Evolutionary conservation across 768 basidiomycete genomes (phyloP).

Genomic region (Tubosaeta sp.): DNA sequence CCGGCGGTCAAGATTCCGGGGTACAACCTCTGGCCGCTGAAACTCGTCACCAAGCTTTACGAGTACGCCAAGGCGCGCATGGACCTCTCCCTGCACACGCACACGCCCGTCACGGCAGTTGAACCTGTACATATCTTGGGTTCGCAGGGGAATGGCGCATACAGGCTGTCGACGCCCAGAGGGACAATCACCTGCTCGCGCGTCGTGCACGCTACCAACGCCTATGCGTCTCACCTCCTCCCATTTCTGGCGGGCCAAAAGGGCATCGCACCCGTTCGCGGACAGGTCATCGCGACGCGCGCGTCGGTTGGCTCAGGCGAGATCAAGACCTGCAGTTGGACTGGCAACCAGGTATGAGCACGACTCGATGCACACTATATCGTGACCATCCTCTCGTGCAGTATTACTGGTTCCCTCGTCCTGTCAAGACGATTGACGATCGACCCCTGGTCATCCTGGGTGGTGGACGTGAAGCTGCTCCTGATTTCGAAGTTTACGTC

Average conservation of each 20-base stretch:
- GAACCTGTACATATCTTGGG: neutral
- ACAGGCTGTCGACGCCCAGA: conserved; percentile 47
- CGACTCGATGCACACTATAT: too few species aligned
- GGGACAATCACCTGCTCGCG: conserved; percentile 56
- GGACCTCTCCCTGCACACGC: conserved; percentile 60
- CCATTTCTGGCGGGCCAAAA: conserved; percentile 52
- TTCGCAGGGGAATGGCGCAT: conserved; percentile 1
- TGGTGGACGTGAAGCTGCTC: conserved; percentile 50
- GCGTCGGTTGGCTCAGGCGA: conserved; percentile 36
- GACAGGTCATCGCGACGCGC: conserved; percentile 54
- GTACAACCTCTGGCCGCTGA: conserved; percentile 75
- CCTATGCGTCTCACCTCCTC: conserved; percentile 73
- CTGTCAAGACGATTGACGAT: conserved; percentile 29
- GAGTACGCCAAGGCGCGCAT: conserved; percentile 36
- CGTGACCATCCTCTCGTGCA: too few species aligned
- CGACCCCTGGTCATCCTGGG: conserved; percentile 68
- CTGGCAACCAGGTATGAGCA: conserved; percentile 32
- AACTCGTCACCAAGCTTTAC: conserved; percentile 69
- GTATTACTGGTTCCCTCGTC: conserved; percentile 77
- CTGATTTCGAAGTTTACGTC: conserved; percentile 47
- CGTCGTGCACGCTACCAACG: conserved; percentile 87
- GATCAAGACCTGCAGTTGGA: conserved; percentile 46
- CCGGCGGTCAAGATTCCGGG: conserved; percentile 50
- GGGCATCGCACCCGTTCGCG: conserved; percentile 68
- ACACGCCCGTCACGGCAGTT: conserved; percentile 61